phyloP scores from a whole-genome alignment of 1,139 yeast genomes.

The Pichia sp. region DNA sequence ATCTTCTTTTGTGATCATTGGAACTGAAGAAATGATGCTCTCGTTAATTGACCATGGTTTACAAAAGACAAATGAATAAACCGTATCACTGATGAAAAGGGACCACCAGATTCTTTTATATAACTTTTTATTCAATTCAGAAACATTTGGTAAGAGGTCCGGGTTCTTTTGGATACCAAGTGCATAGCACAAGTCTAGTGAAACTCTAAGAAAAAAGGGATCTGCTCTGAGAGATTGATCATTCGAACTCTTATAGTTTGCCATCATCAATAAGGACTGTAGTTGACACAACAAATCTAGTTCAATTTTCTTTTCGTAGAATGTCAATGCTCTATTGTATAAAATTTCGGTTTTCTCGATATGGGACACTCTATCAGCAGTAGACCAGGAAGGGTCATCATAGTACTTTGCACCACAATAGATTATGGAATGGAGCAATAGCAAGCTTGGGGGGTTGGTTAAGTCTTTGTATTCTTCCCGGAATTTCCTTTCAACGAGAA shows the following conservation, averaged over 20 bases:
- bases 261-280: slow-evolving; percentile 47
- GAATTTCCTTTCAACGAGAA: slow-evolving; percentile 60
- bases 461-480: slow-evolving; percentile 56
- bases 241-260: slow-evolving; percentile 23
- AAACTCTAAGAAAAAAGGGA: slow-evolving; percentile 20
- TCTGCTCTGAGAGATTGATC: slow-evolving; percentile 17
- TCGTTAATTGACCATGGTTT: slow-evolving; percentile 63
- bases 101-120: slow-evolving; percentile 79
- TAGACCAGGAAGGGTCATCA: slow-evolving; percentile 21
- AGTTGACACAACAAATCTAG: slow-evolving; percentile 60
- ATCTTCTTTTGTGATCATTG: slow-evolving; percentile 65
- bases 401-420: slow-evolving; percentile 54
- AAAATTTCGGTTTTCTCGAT: slow-evolving; percentile 43
- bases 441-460: slow-evolving; percentile 59
- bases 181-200: slow-evolving; percentile 51
- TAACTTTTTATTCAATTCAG: slow-evolving; percentile 48
- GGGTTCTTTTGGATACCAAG: slow-evolving; percentile 61
- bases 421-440: slow-evolving; percentile 66
- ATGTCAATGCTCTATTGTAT: slow-evolving; percentile 71
- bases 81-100: slow-evolving; percentile 24
- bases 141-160: slow-evolving; percentile 29
- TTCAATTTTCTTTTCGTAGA: slow-evolving; percentile 68
- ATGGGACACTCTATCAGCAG: slow-evolving; percentile 16
- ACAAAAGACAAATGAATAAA: slow-evolving; percentile 46
- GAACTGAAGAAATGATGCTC: slow-evolving; percentile 49